These are phyloP conservation scores for Thermoascus crustaceus DNA, from an alignment of 2,329 filamentous ascomycete genomes.

Conservation along the genomic window DNA sequence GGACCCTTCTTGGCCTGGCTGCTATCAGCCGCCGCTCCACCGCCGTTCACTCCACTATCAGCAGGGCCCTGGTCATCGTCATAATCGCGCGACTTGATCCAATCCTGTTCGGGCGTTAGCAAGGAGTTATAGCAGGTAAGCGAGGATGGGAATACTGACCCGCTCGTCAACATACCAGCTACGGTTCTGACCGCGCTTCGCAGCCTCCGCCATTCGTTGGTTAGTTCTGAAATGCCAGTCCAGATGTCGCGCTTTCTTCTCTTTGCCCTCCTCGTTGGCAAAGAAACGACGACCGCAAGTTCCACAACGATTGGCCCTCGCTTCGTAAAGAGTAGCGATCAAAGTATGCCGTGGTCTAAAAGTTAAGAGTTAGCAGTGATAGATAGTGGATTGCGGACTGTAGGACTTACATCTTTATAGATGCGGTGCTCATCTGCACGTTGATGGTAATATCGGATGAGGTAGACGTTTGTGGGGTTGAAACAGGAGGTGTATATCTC, in stretches of 20 bases:
- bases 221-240: conserved; percentile 98
- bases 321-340: conserved; percentile 67
- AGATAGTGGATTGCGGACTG: conserved; percentile 3
- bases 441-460: conserved; percentile 21
- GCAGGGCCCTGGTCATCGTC: conserved; percentile 54
- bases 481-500: conserved; percentile 28
- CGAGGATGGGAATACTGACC: conserved; percentile 42
- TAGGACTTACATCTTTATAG: conserved; percentile 61
- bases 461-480: conserved; percentile 24
- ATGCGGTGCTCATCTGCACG: conserved; percentile 54
- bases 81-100: conserved; percentile 76
- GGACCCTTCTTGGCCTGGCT: conserved; percentile 46
- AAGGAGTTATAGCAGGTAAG: conserved; percentile 3
- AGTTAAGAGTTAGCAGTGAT: conserved; percentile 10
- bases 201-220: conserved; percentile 75
- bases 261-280: conserved; percentile 65
- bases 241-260: conserved; percentile 83
- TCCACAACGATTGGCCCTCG: conserved; percentile 76
- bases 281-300: conserved; percentile 86
- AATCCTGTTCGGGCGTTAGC: conserved; percentile 53
- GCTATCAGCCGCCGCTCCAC: conserved; percentile 34
- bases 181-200: conserved; percentile 78
- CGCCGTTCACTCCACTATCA: conserved; percentile 32
- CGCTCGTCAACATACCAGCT: conserved; percentile 92
- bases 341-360: conserved; percentile 64